Base-by-base conservation (phyloP, 345 rosid genomes). In the Xanthoceras sorbifolium region DNA sequence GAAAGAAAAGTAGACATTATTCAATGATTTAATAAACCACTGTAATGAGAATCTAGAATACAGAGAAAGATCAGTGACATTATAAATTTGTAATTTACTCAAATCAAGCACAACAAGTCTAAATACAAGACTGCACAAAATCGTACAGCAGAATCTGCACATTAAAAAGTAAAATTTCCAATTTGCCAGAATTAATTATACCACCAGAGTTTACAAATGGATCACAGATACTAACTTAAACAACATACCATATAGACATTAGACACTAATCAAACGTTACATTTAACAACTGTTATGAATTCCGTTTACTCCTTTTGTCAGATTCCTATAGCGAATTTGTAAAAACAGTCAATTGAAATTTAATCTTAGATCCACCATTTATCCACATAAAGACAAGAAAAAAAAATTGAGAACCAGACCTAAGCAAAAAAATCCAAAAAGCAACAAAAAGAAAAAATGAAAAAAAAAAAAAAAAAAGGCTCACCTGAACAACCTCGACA, bases 401-500 rank as follows among this genome's bases (percentile, higher is more conserved):
- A 55, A 20, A 34, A 55, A 6, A 6, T 20, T 59, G 3, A 20
- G 34, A 15, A 15, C 6, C 73, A 72, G 72, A 76, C 72, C 82
- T 25, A 78, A 48, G 7, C 11, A 18, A 5, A 65, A 38, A 17
- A 36, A 77, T 32, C 3, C 2, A 46, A 72, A 55, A n/a, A 72
- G 57, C 12, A 73, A 61, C 7, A 5, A 64, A 52, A 36, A 26
- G 1, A 5, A 10, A 17, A 57, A 48, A 57, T n/a, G n/a, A n/a
- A 4, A 72, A 57, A 34, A 4, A 68, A 48, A 46, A 25, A 1
- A 4, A 14, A 14, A 54, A 46, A 57, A 65, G 14, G 6, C 69
- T 66, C 23, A 48, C 99, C 99, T 91, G 98, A 85, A 97, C 97
- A 77, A 93, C 99, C 81, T 95, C 98, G 57, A 88, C 92, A 67